Evolutionary conservation across 345 rosid genomes (phyloP).

Genomic region (Hibiscus tridactylites): DNA sequence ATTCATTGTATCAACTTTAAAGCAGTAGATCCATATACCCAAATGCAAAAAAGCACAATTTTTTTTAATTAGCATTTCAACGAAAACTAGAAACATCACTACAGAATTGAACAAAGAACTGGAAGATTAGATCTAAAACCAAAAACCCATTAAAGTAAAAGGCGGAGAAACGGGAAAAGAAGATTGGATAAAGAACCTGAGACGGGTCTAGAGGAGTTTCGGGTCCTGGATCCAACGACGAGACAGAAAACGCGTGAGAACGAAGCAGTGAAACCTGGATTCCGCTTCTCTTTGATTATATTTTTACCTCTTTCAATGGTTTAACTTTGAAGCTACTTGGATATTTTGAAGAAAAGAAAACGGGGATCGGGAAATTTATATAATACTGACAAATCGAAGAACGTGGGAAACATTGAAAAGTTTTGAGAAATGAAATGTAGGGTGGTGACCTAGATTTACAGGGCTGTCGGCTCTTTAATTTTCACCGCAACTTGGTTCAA

Average conservation of each 20-base stretch:
- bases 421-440: too few species aligned
- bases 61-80: not conserved
- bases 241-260: not conserved
- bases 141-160: not conserved
- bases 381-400: not conserved
- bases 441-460: not conserved
- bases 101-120: not conserved
- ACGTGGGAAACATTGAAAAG: not conserved
- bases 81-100: not conserved
- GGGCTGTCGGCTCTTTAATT: not conserved
- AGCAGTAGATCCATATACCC: slow-evolving; percentile 1
- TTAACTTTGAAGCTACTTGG: not conserved
- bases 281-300: not conserved
- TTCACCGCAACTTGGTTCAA: not conserved
- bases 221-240: not conserved
- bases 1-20: not conserved
- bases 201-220: not conserved
- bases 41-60: not conserved
- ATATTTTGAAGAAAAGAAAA: not conserved
- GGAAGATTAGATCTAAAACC: not conserved
- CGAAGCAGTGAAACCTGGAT: not conserved
- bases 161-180: not conserved
- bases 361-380: not conserved
- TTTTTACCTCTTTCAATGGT: not conserved
- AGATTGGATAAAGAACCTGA: not conserved